These are phyloP conservation scores for Apiosordaria backusii DNA, from an alignment of 495 filamentous ascomycete genomes.

Conservation along the genomic window DNA sequence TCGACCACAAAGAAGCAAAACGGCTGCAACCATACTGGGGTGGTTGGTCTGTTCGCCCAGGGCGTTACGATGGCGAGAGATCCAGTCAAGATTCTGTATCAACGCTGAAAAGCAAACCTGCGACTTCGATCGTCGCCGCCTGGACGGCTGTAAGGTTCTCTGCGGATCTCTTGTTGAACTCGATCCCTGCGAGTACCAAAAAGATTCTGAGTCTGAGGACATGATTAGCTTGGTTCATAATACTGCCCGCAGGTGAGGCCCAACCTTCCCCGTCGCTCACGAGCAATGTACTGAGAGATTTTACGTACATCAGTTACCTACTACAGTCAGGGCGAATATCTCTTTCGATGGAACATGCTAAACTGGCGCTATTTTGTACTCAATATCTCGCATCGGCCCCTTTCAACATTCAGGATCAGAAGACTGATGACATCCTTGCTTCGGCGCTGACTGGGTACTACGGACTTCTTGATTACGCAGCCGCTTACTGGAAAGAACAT, in stretches of 20 bases:
- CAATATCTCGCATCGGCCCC: not conserved
- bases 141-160: not conserved
- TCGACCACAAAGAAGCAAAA: not conserved
- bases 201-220: not conserved
- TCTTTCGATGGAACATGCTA: not conserved
- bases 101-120: not conserved
- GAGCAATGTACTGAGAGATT: not conserved
- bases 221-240: constrained; percentile 1
- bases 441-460: not conserved
- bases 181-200: not conserved
- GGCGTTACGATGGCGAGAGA: constrained; percentile 9
- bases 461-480: constrained; percentile 5
- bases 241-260: not conserved
- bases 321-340: not conserved
- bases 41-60: constrained; percentile 2
- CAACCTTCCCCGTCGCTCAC: not conserved
- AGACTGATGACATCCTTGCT: not conserved
- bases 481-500: not conserved
- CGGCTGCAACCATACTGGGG: not conserved
- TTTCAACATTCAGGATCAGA: not conserved
- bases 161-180: constrained; percentile 8
- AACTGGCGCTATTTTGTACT: not conserved
- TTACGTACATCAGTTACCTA: not conserved
- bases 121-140: not conserved
- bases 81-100: constrained; percentile 7